These are phyloP conservation scores for Fusarium humuli DNA, from an alignment of 2,329 filamentous ascomycete species.

Conservation along the genomic window DNA sequence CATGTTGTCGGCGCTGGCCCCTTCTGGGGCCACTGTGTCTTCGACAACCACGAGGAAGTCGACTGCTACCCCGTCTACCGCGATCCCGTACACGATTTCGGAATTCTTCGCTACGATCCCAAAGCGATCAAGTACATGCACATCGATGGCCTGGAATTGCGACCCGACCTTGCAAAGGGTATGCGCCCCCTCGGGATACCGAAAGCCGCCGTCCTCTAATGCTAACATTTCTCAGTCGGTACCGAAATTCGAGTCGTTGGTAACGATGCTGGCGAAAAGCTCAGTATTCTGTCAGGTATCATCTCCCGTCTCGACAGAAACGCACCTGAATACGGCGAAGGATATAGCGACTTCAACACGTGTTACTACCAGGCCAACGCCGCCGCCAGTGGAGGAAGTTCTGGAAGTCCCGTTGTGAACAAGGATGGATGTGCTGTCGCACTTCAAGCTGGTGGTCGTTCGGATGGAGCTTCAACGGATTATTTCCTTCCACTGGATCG, in stretches of 20 bases:
- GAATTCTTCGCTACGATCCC: conserved; percentile 95
- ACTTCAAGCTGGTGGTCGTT: conserved; percentile 91
- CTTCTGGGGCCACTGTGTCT: conserved; percentile 98
- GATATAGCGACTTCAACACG: conserved; percentile 96
- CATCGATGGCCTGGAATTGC: conserved; percentile 80
- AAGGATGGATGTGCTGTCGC: conserved; percentile 93
- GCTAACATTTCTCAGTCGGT: conserved; percentile 68
- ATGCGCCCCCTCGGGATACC: conserved; percentile 35
- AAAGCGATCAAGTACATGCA: conserved; percentile 98
- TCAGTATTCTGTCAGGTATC: conserved; percentile 96
- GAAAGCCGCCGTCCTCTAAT: background rate
- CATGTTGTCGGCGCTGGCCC: conserved; percentile 96
- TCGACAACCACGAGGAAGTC: conserved; percentile 97
- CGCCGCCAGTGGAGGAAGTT: conserved; percentile 95
- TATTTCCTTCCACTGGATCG: conserved; percentile 96
- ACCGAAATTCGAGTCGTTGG: conserved; percentile 96
- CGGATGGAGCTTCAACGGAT: conserved; percentile 95
- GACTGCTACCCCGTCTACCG: conserved; percentile 97
- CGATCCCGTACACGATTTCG: conserved; percentile 98
- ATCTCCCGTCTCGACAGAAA: conserved; percentile 97
- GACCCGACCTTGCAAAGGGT: conserved; percentile 85
- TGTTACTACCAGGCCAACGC: conserved; percentile 99
- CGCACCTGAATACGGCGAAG: conserved; percentile 96
- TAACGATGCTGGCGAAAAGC: conserved; percentile 98
- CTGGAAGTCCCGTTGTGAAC: conserved; percentile 97